Evolutionary conservation across 441 rosid species (phyloP), one percentile per base, ranked within the genome.

Genomic region (Pelargonium fulgidum): DNA sequence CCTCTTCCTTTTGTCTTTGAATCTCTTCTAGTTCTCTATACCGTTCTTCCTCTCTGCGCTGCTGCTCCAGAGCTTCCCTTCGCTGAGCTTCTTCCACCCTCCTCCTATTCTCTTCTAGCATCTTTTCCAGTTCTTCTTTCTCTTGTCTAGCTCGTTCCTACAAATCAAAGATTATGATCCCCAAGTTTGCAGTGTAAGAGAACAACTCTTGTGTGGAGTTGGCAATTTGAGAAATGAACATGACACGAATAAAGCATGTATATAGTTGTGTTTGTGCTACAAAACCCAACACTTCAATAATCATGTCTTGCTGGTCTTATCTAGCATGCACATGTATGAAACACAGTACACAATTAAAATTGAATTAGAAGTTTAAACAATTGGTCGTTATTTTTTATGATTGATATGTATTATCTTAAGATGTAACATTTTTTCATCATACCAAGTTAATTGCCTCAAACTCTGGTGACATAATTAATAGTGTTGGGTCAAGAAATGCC

Each of bases 31-130:
- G 81, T 71, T 95, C 98, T 62, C 86, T 64, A 39, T 85, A 92
- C 9, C 99, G 81, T 65, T 86, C 96, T 69, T 95, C 98, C 81
- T 95, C 97, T 65, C 83, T 85, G 70, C 65, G 82, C 66, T 90
- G 96, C 81, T 83, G 92, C 76, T 87, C 97, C 70, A 87, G 72
- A 52, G 99, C 98, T 78, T 89, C 99, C 80, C 76, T 87, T 69
- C 87, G 87, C 70, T 92, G 97, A 70, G 91, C 61, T 80, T 95
- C 98, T 87, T 90, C 95, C 63, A 82, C 85, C 85, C 72, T 89
- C 85, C 84, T 85, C 39, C 78, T 76, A 66, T 87, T 89, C 85
- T 89, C 97, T 73, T 90, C 93, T 0, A 86, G 86, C 83, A 90
- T 83, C 82, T 70, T 89, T 65, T 92, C 94, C 71, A 83, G 78